Base-by-base conservation (phyloP, 2,329 filamentous ascomycete species). In the Lecanosticta acicola region DNA sequence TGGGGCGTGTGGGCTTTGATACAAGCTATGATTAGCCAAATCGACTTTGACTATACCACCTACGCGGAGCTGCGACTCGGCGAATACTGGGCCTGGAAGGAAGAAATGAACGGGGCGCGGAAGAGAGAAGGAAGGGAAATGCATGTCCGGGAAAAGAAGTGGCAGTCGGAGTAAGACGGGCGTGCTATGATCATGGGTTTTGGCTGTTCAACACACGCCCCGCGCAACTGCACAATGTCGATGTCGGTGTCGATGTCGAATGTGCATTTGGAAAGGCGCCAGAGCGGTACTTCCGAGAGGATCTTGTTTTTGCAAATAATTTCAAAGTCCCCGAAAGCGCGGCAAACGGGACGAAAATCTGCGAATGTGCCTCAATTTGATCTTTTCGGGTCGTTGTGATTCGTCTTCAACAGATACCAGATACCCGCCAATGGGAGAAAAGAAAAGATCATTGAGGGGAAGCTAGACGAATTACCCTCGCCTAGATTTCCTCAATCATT, bases 1-100 rank as follows among this genome's bases (percentile, higher is more conserved):
- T 84, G 81, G 90, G 93, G 93, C 18, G 88, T 96, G 47, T 98
- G 93, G 93, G 85, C 89, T 5, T 72, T 94, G 53, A 97, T 98
- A 55, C 93, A 98, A 72, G 86, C 90, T 2, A 86, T 81, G 44
- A 97, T 98, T 55, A 94, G 87, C 9, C 80, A 91, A 54, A 98
- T 98, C 59, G 87, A 96, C 64, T 98, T 98, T 63, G 90, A 98
- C 69, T 98, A 98, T 65, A 87, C 88, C 35, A 80, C 78, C 7
- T 98, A 97, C 65, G 91, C 93, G 9, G 87, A 96, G 66, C 69
- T 84, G 13, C 77, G 93, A 45, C 73, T 98, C 4, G 83, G 85
- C 41, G 93, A 97, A 71, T 97, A 96, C 69, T 94, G 84, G 78
- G 88, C 84, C 3, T 96, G 88, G 88, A 87, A 90, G 63, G 81